phyloP scores from a whole-genome alignment of 768 basidiomycete genomes.

The Rhizopogon rudus region DNA sequence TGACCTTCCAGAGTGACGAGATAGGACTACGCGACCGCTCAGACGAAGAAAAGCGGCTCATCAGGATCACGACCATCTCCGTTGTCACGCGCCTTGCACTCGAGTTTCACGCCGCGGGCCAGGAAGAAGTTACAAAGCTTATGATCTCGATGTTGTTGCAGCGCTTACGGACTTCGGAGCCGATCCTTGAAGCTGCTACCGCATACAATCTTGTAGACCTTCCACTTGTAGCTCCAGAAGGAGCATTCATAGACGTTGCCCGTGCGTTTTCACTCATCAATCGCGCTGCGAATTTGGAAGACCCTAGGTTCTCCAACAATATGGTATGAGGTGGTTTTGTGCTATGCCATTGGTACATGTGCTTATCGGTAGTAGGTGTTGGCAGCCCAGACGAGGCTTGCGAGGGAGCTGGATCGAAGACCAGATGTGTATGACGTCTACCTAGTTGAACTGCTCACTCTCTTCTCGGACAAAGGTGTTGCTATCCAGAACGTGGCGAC shows the following conservation, averaged over 20 bases:
- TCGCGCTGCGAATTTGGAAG: slow-evolving; percentile 82
- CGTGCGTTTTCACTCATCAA: slow-evolving; percentile 81
- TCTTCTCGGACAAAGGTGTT: slow-evolving; percentile 90
- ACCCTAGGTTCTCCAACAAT: slow-evolving; percentile 84
- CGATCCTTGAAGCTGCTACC: slow-evolving; percentile 86
- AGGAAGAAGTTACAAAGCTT: slow-evolving; percentile 84
- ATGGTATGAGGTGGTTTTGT: slow-evolving; percentile 48
- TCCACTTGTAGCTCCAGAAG: slow-evolving; percentile 71
- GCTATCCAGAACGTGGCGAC: slow-evolving; percentile 81
- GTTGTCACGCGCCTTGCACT: slow-evolving; percentile 85
- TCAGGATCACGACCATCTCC: slow-evolving; percentile 88
- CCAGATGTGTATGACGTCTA: slow-evolving; percentile 79
- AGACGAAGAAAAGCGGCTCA: slow-evolving; percentile 79
- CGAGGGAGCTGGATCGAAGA: slow-evolving; percentile 68
- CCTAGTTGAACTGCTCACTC: slow-evolving; percentile 74
- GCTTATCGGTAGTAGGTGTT: slow-evolving; percentile 49
- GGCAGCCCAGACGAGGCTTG: slow-evolving; percentile 86
- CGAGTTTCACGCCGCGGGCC: slow-evolving; percentile 54
- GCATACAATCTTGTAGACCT: slow-evolving; percentile 90
- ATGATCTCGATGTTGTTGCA: slow-evolving; percentile 93
- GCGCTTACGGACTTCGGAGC: slow-evolving; percentile 78
- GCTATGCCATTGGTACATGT: not conserved
- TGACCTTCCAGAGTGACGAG: slow-evolving; percentile 55
- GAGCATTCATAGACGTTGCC: slow-evolving; percentile 79
- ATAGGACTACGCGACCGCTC: slow-evolving; percentile 61